Conservation (phyloP, 257 asterid species). For the Nicotiana noctiflora region DNA sequence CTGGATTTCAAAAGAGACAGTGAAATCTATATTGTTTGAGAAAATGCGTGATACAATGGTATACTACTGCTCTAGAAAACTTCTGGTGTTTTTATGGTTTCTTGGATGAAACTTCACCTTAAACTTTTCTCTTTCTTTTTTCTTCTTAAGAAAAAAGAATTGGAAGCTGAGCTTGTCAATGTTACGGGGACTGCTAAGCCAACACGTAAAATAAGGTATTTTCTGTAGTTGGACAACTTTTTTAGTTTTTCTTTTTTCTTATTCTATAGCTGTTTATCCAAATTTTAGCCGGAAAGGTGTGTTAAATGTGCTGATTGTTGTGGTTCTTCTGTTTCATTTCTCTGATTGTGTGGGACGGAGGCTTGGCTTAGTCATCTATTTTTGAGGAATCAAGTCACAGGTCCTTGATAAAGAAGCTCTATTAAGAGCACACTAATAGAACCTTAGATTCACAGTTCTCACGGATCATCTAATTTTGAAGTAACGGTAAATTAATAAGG, state of each 20-base stretch:
- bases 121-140: conserved; percentile 15
- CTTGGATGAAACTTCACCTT: not conserved
- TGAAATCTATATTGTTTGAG: conserved; percentile 89
- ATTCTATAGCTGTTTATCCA: not conserved
- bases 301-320: not conserved
- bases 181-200: conserved; percentile 85
- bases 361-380: not conserved
- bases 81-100: not conserved
- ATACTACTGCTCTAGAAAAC: conserved; percentile 14
- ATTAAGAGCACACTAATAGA: not conserved
- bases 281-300: conserved; percentile 1
- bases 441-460: not conserved
- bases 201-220: conserved; percentile 87
- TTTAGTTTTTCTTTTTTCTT: not conserved
- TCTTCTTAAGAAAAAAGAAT: conserved; percentile 77
- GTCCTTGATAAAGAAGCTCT: not conserved
- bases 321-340: not conserved
- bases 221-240: not conserved
- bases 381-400: not conserved
- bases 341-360: not conserved
- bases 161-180: conserved; percentile 93
- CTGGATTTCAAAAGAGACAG: conserved; percentile 98
- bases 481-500: not conserved
- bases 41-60: conserved; percentile 99
- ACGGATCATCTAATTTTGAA: not conserved